Base-by-base conservation (phyloP, 2,329 filamentous ascomycete species). In the Pseudocercospora pini-densiflorae region DNA sequence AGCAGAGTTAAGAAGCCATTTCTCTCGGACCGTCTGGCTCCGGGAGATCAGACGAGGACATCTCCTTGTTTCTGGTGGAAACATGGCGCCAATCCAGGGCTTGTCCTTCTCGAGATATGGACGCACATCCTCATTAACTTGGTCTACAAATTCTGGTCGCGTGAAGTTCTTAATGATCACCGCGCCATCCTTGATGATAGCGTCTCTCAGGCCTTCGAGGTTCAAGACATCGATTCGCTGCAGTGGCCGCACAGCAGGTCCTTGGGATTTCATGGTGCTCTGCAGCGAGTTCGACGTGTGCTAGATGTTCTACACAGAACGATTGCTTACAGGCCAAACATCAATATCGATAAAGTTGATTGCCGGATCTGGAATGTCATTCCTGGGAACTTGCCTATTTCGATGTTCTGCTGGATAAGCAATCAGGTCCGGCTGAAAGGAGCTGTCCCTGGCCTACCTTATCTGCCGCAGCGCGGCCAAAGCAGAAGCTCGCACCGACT, bases 111-210 rank as follows among this genome's bases (percentile, higher is more conserved):
- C 57, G 16, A 59, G 21, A 21, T 7, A 59, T 24, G 57, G 57
- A 43, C 33, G 31, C 23, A 47, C 40, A 14, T 59, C 57, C 16
- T 43, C 33, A 36, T 59, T 59, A 21, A 59, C 57, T 59, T 59
- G 33, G 36, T 59, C 57, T 19, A 59, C 36, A 1, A 24, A 21
- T 43, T 59, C 19, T 12, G 57, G 36, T 23, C 31, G 27, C 40
- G 57, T 59, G 21, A 59, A 59, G 57, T 59, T 59, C 27, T 43
- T 45, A 21, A 59, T 59, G 12, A 59, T 59, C n/a, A 45, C 57
- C 24, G 31, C 57, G 33, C 57, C 57, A 21, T 59, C 57, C 23
- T 59, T 19, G 21, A 47, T 29, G 23, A 59, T 47, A 23, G 57
- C 57, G 6, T 59, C 19, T 29, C 43, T 59, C 9, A 59, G 10